phyloP scores from a whole-genome alignment of 2,329 filamentous ascomycete species.

The Sporothrix variecibatus region DNA sequence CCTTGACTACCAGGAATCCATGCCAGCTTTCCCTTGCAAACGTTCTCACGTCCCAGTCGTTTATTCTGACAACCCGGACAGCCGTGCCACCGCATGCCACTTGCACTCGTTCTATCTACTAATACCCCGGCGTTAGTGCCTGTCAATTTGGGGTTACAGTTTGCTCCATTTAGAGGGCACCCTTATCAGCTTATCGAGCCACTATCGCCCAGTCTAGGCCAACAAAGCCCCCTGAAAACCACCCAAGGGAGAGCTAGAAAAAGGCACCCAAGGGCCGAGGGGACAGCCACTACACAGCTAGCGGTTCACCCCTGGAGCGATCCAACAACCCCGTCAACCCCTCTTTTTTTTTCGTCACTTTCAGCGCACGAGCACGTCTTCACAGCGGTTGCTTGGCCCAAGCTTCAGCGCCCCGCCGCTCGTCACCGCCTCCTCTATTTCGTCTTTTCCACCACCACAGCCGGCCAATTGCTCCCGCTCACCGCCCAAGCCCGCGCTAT shows the following conservation, averaged over 20 bases:
- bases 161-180: neutral
- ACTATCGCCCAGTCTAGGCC: neutral
- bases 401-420: conserved; percentile 3
- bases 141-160: neutral
- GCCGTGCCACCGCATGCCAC: neutral
- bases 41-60: neutral
- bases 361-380: neutral
- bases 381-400: neutral
- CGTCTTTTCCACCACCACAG: neutral
- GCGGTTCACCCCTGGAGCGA: neutral
- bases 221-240: neutral
- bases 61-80: neutral
- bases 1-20: neutral
- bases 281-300: neutral
- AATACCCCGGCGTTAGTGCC: neutral
- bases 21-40: neutral
- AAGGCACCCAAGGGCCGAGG: too few species aligned
- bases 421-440: conserved; percentile 13
- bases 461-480: neutral
- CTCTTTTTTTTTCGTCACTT: neutral
- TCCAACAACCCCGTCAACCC: neutral
- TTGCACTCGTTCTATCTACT: neutral
- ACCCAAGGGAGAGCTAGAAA: neutral
- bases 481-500: neutral
- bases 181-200: conserved; percentile 4